Conservation (phyloP, 1,284 basidiomycete genomes). For the Leccinum pachyderme region DNA sequence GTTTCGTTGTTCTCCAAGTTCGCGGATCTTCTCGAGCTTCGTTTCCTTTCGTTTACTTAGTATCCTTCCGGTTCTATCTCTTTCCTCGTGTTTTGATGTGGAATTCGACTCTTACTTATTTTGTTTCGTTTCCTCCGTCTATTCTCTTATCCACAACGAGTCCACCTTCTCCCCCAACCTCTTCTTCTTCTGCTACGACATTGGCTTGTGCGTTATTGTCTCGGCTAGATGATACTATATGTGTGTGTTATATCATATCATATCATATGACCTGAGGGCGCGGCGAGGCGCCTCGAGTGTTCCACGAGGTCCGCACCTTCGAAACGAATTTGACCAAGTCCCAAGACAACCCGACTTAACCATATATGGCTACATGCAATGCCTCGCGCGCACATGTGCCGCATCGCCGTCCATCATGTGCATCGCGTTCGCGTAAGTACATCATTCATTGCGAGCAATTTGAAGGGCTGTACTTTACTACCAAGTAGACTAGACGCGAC, state of each 20-base stretch:
- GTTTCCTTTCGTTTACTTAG: neutral
- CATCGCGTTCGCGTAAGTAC: neutral
- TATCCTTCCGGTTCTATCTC: neutral
- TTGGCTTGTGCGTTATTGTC: conserved; percentile 12
- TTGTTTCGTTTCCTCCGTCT: neutral
- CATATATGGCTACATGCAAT: conserved; percentile 24
- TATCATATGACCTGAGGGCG: neutral
- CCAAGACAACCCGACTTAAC: neutral
- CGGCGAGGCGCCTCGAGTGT: conserved; percentile 15
- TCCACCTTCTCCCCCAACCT: neutral
- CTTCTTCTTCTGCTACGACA: neutral
- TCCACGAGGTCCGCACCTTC: conserved; percentile 25
- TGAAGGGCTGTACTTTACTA: neutral
- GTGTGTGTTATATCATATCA: neutral
- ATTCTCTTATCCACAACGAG: neutral
- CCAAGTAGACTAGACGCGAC: neutral
- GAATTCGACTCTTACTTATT: neutral
- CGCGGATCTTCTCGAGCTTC: neutral
- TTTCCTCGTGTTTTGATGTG: neutral
- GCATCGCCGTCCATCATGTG: neutral
- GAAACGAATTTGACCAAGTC: neutral
- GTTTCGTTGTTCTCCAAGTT: neutral
- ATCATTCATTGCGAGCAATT: neutral
- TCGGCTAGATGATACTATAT: conserved; percentile 26
- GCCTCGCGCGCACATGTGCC: neutral